phyloP scores from a whole-genome alignment of 2,329 filamentous ascomycete genomes.

The Colletotrichum tabaci region DNA sequence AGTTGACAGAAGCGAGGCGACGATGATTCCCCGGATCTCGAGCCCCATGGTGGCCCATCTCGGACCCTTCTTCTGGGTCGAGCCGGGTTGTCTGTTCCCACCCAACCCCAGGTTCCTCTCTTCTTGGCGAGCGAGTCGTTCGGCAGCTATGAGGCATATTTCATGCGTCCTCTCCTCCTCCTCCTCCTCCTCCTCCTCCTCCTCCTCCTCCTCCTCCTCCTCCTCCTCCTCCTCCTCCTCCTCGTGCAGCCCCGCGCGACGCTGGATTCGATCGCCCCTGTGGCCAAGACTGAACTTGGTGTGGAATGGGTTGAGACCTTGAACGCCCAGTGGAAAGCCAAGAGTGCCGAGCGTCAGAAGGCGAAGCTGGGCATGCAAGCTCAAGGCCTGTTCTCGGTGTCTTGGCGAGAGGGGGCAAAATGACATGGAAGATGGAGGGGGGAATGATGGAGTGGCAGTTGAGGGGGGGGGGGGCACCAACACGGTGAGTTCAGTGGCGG shows the following conservation, averaged over 20 bases:
- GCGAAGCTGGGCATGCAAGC: conserved; percentile 37
- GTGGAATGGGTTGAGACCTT: background rate
- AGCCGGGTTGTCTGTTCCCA: too few relatives aligned
- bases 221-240: too few relatives aligned
- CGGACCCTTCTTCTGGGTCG: conserved; percentile 17
- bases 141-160: conserved; percentile 29
- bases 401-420: conserved; percentile 39
- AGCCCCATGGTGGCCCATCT: conserved; percentile 3
- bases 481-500: background rate
- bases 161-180: too few relatives aligned
- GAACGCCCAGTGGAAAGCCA: conserved; percentile 32
- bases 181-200: too few relatives aligned
- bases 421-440: background rate
- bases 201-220: too few relatives aligned
- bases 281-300: conserved; percentile 14
- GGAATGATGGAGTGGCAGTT: background rate
- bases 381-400: conserved; percentile 33
- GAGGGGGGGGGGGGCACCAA: background rate
- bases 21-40: conserved; percentile 37
- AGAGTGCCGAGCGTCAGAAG: conserved; percentile 37
- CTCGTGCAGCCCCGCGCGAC: background rate
- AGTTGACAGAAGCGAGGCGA: conserved; percentile 24
- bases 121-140: background rate
- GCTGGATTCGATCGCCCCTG: background rate
- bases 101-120: too few relatives aligned